A percentile compares a stretch with the other conserved stretches of the same genome.
These are phyloP conservation scores for Globisporangium echinulatum DNA, from an alignment of 352 stramenopile genomes.

Conservation along the genomic window DNA sequence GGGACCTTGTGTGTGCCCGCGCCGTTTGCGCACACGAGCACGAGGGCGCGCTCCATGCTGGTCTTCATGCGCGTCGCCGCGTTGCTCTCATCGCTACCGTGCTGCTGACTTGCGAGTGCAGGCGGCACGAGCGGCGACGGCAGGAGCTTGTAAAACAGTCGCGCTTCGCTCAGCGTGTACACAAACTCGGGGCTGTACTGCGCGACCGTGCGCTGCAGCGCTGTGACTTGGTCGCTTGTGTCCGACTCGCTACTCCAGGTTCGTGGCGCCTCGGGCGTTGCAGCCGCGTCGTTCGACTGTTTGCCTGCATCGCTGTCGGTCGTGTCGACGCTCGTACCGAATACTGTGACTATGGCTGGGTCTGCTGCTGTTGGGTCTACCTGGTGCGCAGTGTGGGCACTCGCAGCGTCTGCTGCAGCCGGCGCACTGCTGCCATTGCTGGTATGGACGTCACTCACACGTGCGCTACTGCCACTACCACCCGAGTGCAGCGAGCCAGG, in stretches of 20 bases:
- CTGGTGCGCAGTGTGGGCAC: too few relatives aligned
- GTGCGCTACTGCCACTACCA: background rate
- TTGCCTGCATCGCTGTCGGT: background rate
- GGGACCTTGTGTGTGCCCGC: conserved; percentile 51
- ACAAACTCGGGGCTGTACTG: conserved; percentile 35
- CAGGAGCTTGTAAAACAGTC: conserved; percentile 47
- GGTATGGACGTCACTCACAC: background rate
- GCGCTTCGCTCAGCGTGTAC: conserved; percentile 42
- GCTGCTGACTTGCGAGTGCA: background rate
- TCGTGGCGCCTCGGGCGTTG: conserved; percentile 2
- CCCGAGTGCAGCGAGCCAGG: conserved; percentile 22
- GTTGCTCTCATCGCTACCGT: background rate
- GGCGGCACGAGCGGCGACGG: conserved; percentile 15
- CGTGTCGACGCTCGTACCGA: background rate
- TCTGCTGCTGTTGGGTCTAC: too few relatives aligned
- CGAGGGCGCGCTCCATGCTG: conserved; percentile 28
- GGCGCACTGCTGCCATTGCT: background rate
- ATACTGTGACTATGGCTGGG: too few relatives aligned
- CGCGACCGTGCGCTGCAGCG: conserved; percentile 16
- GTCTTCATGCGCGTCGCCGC: conserved; percentile 10
- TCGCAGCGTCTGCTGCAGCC: too few relatives aligned
- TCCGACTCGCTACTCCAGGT: too few relatives aligned
- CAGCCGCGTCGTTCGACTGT: conserved; percentile 4
- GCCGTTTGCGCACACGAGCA: conserved; percentile 47
- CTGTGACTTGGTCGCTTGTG: background rate